phyloP scores from a whole-genome alignment of 495 filamentous ascomycete genomes.

The Talaromyces thailandensis region DNA sequence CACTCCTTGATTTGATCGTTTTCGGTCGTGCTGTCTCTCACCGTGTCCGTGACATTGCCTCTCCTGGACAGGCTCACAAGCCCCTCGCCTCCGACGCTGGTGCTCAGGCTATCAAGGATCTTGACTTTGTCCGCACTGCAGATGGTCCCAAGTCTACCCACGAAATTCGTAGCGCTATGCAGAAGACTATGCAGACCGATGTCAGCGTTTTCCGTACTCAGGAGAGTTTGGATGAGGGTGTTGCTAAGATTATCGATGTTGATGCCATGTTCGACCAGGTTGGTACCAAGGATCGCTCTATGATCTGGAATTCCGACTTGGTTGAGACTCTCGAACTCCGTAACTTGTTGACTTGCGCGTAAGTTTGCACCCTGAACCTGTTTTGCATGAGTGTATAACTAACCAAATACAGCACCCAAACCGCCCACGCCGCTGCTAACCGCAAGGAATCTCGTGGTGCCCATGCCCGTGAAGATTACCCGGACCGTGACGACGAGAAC shows the following conservation, averaged over 20 bases:
- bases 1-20: conserved; percentile 91
- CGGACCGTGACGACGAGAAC: conserved; percentile 82
- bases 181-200: conserved; percentile 96
- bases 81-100: conserved; percentile 74
- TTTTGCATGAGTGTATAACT: conserved; percentile 4
- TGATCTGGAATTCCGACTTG: conserved; percentile 99
- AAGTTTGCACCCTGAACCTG: conserved; percentile 30
- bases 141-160: conserved; percentile 76
- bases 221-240: conserved; percentile 79
- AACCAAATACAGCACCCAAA: conserved; percentile 55
- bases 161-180: conserved; percentile 86
- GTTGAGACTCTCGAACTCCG: conserved; percentile 91
- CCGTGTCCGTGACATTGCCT: conserved; percentile 85
- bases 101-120: conserved; percentile 72
- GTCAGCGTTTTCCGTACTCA: conserved; percentile 96
- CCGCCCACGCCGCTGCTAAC: conserved; percentile 73
- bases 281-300: conserved; percentile 92
- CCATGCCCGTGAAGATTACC: conserved; percentile 91
- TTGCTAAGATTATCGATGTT: conserved; percentile 67
- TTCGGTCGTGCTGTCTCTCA: conserved; percentile 95
- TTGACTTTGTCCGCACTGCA: conserved; percentile 77
- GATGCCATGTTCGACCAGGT: conserved; percentile 74
- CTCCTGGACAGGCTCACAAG: conserved; percentile 66
- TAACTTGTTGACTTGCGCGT: conserved; percentile 92
- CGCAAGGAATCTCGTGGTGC: conserved; percentile 92